These are phyloP conservation scores for Colletotrichum liriopes DNA, from an alignment of 2,329 filamentous ascomycete genomes.

Conservation along the genomic window DNA sequence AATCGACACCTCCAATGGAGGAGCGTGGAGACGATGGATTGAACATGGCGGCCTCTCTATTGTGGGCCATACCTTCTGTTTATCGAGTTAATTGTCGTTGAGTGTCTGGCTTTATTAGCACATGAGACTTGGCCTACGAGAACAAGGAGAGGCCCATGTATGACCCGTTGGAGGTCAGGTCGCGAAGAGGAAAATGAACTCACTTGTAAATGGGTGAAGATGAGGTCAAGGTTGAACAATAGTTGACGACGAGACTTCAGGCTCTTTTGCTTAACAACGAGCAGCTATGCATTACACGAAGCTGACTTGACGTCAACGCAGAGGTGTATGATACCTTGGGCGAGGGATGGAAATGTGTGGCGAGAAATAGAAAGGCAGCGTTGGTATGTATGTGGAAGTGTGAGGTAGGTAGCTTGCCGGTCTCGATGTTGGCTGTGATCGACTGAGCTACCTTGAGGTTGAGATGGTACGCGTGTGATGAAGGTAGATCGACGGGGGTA, in stretches of 20 bases:
- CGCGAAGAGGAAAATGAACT: neutral
- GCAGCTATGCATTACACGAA: neutral
- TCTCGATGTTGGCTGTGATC: neutral
- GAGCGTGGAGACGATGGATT: slow-evolving; percentile 67
- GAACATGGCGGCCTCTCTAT: slow-evolving; percentile 46
- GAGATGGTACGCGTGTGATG: neutral
- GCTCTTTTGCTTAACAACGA: neutral
- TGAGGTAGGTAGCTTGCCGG: neutral
- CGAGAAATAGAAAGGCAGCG: neutral
- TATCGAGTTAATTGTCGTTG: neutral
- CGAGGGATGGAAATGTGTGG: neutral
- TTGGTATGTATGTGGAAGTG: neutral
- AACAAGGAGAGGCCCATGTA: neutral
- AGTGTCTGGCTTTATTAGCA: neutral
- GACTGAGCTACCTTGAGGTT: neutral
- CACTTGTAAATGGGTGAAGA: neutral
- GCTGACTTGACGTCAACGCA: neutral
- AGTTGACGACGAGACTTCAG: too few species aligned
- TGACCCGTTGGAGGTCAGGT: neutral
- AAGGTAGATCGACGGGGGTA: neutral
- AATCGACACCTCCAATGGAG: slow-evolving; percentile 67
- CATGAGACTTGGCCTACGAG: neutral
- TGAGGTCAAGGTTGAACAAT: too few species aligned
- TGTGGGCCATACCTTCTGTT: slow-evolving; percentile 21
- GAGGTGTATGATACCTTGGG: neutral